phyloP scores from a whole-genome alignment of 1,139 yeast genomes.

The Yamadazyma songkhlaensis region DNA sequence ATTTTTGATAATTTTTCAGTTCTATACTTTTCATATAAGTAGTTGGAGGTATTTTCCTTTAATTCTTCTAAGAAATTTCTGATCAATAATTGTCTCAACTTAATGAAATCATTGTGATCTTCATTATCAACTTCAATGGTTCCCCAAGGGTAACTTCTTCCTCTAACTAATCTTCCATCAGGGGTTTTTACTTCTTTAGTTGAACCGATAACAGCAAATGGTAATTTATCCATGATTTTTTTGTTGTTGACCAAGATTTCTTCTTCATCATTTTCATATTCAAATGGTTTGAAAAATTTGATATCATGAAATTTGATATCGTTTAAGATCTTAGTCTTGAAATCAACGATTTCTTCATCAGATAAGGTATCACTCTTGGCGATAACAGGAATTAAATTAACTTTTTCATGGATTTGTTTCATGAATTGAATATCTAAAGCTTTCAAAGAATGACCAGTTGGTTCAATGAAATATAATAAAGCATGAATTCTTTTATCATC shows the following conservation, averaged over 20 bases:
- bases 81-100: conserved; percentile 83
- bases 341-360: conserved; percentile 74
- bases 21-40: conserved; percentile 86
- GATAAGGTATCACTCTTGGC: conserved; percentile 94
- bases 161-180: conserved; percentile 83
- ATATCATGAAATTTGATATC: conserved; percentile 79
- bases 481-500: conserved; percentile 85
- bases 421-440: conserved; percentile 87
- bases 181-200: conserved; percentile 67
- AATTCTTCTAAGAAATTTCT: conserved; percentile 93
- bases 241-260: conserved; percentile 68
- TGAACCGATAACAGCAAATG: conserved; percentile 95
- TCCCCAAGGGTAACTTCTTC: conserved; percentile 98
- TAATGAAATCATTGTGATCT: conserved; percentile 89
- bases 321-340: conserved; percentile 71
- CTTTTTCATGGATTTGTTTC: conserved; percentile 87
- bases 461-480: conserved; percentile 86
- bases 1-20: conserved; percentile 72
- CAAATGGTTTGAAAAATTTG: conserved; percentile 74
- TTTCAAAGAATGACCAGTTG: conserved; percentile 92
- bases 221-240: conserved; percentile 68
- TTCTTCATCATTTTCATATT: conserved; percentile 82
- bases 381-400: conserved; percentile 89
- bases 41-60: conserved; percentile 78
- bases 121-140: conserved; percentile 93